Conservation (phyloP, 1,284 basidiomycete genomes). For the Ustilago esculenta region DNA sequence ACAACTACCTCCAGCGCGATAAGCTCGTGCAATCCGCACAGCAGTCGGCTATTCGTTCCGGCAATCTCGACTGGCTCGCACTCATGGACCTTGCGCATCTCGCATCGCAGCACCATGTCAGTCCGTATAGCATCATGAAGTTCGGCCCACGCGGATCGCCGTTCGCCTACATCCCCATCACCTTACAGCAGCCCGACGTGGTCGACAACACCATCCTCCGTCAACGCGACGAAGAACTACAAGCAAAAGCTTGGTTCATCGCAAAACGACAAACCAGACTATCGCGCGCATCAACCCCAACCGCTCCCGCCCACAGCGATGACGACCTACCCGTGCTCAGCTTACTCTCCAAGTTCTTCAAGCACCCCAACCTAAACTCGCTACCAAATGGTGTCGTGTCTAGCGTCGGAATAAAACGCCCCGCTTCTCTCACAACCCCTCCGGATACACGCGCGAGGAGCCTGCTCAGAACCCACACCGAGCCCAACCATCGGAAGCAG, state of each 20-base stretch:
- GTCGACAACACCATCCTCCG: constrained; percentile 43
- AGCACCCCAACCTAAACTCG: not conserved
- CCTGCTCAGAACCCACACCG: constrained; percentile 18
- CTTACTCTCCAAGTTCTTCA: constrained; percentile 24
- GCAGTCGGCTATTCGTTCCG: constrained; percentile 35
- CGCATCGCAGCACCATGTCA: constrained; percentile 64
- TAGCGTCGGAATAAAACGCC: constrained; percentile 27
- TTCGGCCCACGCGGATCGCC: constrained; percentile 58
- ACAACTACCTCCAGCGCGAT: constrained; percentile 48
- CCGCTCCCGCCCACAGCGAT: constrained; percentile 5
- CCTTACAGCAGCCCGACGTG: constrained; percentile 56
- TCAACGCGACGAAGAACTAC: constrained; percentile 49
- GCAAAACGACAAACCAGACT: constrained; percentile 18
- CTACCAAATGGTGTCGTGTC: not conserved
- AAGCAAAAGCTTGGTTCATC: constrained; percentile 42
- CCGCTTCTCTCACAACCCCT: constrained; percentile 42
- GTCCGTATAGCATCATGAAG: constrained; percentile 59
- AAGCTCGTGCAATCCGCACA: constrained; percentile 49
- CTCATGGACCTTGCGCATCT: constrained; percentile 58
- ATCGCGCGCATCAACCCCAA: not conserved
- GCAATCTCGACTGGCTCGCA: constrained; percentile 56
- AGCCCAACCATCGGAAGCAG: constrained; percentile 2
- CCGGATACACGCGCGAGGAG: constrained; percentile 21
- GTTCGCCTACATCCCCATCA: constrained; percentile 62
- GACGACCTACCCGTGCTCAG: constrained; percentile 43